phyloP scores from a whole-genome alignment of 2,329 filamentous ascomycete genomes.

The Monosporascus sp. region DNA sequence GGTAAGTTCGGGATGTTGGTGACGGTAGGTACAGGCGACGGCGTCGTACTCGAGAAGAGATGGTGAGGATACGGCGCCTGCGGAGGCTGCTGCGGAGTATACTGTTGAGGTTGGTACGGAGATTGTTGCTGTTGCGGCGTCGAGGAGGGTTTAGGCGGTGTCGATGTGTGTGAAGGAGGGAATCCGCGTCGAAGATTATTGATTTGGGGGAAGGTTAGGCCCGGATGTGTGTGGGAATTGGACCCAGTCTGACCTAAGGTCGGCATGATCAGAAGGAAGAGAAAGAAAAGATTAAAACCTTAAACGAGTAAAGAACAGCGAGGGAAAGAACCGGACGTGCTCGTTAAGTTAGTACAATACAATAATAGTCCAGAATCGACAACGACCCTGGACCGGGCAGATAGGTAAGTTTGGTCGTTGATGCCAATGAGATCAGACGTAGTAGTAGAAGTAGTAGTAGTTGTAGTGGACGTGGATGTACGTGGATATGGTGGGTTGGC shows the following conservation, averaged over 20 bases:
- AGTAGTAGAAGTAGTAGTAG: background rate
- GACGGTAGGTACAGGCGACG: slow-evolving; percentile 42
- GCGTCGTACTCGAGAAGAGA: slow-evolving; percentile 43
- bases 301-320: slow-evolving; percentile 7
- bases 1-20: slow-evolving; percentile 44
- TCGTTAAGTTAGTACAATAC: slow-evolving; percentile 15
- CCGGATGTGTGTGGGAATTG: slow-evolving; percentile 42
- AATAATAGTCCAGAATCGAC: slow-evolving; percentile 1
- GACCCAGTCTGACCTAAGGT: slow-evolving; percentile 43
- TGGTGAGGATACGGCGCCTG: slow-evolving; percentile 45
- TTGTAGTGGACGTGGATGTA: background rate
- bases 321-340: slow-evolving; percentile 17
- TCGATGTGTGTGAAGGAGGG: slow-evolving; percentile 42
- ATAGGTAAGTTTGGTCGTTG: slow-evolving; percentile 9
- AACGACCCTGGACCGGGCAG: slow-evolving; percentile 23
- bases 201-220: slow-evolving; percentile 48
- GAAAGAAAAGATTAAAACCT: slow-evolving; percentile 7
- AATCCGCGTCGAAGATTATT: slow-evolving; percentile 43
- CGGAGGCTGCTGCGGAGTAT: slow-evolving; percentile 46
- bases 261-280: slow-evolving; percentile 34
- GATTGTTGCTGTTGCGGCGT: slow-evolving; percentile 47
- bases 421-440: background rate
- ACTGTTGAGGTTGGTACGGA: slow-evolving; percentile 49
- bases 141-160: slow-evolving; percentile 50
- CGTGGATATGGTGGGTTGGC: slow-evolving; percentile 4